These are phyloP conservation scores for Spinacia oleracea DNA, from an alignment of 179 eudicot species.

Conservation along the genomic window DNA sequence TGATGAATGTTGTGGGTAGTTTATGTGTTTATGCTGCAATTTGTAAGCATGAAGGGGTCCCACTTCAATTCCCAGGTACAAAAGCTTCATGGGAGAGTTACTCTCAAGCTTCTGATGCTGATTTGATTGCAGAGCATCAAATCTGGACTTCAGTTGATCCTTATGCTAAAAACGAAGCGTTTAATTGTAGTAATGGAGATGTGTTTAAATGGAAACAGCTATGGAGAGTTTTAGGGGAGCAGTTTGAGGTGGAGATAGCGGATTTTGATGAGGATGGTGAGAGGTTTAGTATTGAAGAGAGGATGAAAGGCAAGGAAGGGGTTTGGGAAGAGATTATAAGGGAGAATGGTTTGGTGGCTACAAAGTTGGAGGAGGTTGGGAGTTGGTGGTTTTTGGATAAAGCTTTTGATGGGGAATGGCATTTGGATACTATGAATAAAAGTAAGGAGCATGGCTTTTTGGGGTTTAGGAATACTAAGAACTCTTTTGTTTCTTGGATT, in stretches of 20 bases:
- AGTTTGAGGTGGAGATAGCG: slow-evolving; percentile 40
- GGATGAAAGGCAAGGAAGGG: slow-evolving; percentile 40
- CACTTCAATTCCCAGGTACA: slow-evolving; percentile 39
- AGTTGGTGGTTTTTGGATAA: slow-evolving; percentile 42
- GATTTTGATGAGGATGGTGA: slow-evolving; percentile 28
- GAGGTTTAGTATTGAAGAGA: slow-evolving; percentile 31
- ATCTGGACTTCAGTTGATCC: slow-evolving; percentile 57
- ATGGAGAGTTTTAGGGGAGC: slow-evolving; percentile 47
- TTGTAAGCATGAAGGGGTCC: slow-evolving; percentile 44
- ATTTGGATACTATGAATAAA: slow-evolving; percentile 48
- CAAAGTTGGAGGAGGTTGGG: slow-evolving; percentile 46
- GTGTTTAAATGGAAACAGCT: slow-evolving; percentile 53
- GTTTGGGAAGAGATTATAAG: slow-evolving; percentile 51
- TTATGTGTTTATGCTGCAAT: slow-evolving; percentile 49
- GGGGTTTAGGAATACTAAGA: slow-evolving; percentile 51
- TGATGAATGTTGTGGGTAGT: slow-evolving; percentile 43
- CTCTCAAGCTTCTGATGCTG: slow-evolving; percentile 44
- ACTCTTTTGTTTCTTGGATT: slow-evolving; percentile 45
- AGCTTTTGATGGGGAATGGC: slow-evolving; percentile 10
- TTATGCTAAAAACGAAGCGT: slow-evolving; percentile 50
- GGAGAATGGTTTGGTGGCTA: slow-evolving; percentile 34
- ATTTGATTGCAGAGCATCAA: slow-evolving; percentile 51
- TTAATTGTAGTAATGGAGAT: slow-evolving; percentile 52
- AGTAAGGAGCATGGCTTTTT: slow-evolving; percentile 58
- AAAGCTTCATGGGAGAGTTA: slow-evolving; percentile 43